A percentile compares a stretch with the other conserved stretches of the same genome.
These are phyloP conservation scores for Leishmania turanica DNA, from an alignment of 208 protist species.

Conservation along the genomic window DNA sequence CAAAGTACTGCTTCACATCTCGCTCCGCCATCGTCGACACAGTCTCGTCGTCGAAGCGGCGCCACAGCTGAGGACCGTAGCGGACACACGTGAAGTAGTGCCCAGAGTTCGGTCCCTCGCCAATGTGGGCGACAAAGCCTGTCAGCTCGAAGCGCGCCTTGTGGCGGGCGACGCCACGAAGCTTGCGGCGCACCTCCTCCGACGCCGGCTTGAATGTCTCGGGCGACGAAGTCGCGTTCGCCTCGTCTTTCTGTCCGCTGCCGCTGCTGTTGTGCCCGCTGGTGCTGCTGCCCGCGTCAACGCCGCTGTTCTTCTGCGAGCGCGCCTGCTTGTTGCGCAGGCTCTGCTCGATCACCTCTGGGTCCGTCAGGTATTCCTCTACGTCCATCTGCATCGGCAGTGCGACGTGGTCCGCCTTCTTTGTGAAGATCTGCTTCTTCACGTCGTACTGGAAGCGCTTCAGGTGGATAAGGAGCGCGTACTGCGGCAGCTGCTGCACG, in stretches of 20 bases:
- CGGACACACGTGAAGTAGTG: constrained; percentile 94
- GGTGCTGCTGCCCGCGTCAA: not conserved
- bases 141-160: constrained; percentile 86
- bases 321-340: constrained; percentile 21
- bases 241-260: constrained; percentile 5
- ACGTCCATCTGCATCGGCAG: constrained; percentile 89
- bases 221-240: not conserved
- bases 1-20: constrained; percentile 87
- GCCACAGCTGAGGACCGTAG: constrained; percentile 77
- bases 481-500: constrained; percentile 85
- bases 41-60: constrained; percentile 88
- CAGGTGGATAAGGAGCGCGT: constrained; percentile 88
- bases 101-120: constrained; percentile 75
- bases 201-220: constrained; percentile 46
- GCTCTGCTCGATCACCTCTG: constrained; percentile 30
- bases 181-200: constrained; percentile 40
- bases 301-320: constrained; percentile 8
- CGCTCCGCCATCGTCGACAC: constrained; percentile 79
- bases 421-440: constrained; percentile 62
- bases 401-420: constrained; percentile 86
- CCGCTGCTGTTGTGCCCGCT: not conserved
- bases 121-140: constrained; percentile 90
- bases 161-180: constrained; percentile 59
- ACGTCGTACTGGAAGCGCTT: constrained; percentile 93
- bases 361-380: constrained; percentile 69